Evolutionary conservation across 257 asterid species (phyloP).

Genomic region (Asclepias syriaca): DNA sequence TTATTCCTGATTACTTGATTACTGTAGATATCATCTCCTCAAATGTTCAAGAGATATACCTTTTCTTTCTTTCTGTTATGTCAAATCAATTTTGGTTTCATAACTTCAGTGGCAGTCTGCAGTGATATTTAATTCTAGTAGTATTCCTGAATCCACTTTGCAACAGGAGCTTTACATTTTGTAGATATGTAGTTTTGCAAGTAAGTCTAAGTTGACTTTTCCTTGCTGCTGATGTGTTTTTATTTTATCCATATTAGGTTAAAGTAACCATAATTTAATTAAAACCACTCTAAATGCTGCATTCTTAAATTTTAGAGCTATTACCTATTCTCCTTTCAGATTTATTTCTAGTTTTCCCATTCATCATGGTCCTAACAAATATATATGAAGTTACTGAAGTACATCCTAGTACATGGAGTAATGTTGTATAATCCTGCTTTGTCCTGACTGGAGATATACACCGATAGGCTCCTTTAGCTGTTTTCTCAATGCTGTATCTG

Average conservation of each 20-base stretch:
- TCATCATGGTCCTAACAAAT: not conserved
- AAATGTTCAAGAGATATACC: not conserved
- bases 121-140: not conserved
- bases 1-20: not conserved
- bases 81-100: not conserved
- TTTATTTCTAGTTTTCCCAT: not conserved
- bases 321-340: not conserved
- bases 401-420: not conserved
- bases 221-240: not conserved
- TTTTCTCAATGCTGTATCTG: not conserved
- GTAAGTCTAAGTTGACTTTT: not conserved
- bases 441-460: not conserved
- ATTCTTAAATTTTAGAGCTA: not conserved
- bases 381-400: not conserved
- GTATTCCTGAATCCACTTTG: not conserved
- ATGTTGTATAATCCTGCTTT: not conserved
- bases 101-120: not conserved
- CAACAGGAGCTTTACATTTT: not conserved
- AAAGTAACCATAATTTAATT: not conserved
- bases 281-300: not conserved
- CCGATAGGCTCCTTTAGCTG: not conserved
- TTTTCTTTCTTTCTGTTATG: not conserved
- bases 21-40: not conserved
- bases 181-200: not conserved
- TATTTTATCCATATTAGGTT: not conserved